A percentile compares a stretch with the other conserved stretches of the same genome.
These are phyloP conservation scores for Suhomyces ambrosiae DNA, from an alignment of 1,139 yeast species.

Conservation along the genomic window DNA sequence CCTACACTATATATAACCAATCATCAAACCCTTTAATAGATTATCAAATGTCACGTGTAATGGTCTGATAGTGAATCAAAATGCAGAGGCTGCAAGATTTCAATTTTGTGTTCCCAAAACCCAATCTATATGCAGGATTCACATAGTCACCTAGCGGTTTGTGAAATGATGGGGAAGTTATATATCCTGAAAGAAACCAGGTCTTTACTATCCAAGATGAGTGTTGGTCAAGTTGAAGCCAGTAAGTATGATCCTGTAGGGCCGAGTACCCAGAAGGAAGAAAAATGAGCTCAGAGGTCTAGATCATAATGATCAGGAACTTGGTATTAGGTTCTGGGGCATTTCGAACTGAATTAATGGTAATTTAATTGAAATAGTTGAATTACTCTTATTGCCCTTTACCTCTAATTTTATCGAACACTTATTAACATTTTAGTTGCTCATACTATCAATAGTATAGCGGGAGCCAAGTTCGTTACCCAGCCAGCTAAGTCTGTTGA, in stretches of 20 bases:
- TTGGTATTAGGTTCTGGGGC: too few relatives aligned
- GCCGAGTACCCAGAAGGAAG: too few relatives aligned
- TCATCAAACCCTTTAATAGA: constrained; percentile 10
- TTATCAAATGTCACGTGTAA: constrained; percentile 25
- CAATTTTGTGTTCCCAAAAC: constrained; percentile 7
- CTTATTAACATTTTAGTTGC: constrained; percentile 17
- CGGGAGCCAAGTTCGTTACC: constrained; percentile 42
- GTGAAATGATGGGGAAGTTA: constrained; percentile 7
- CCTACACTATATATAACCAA: constrained; percentile 7
- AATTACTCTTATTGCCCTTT: too few relatives aligned
- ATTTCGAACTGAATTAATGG: too few relatives aligned
- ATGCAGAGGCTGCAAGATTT: too few relatives aligned
- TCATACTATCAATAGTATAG: constrained; percentile 19
- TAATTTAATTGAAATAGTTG: too few relatives aligned
- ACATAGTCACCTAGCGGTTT: background rate
- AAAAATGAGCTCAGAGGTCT: too few relatives aligned
- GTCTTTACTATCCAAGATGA: constrained; percentile 13
- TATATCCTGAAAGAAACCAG: constrained; percentile 3
- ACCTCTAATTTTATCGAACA: too few relatives aligned
- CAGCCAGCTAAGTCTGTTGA: constrained; percentile 51
- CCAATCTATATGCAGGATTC: constrained; percentile 5
- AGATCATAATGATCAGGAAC: too few relatives aligned
- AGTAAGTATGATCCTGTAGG: constrained; percentile 19
- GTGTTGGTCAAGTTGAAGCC: constrained; percentile 18
- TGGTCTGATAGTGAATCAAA: constrained; percentile 16